Conservation (phyloP, 148 eudicot species). For the Dianthus caryophyllus region DNA sequence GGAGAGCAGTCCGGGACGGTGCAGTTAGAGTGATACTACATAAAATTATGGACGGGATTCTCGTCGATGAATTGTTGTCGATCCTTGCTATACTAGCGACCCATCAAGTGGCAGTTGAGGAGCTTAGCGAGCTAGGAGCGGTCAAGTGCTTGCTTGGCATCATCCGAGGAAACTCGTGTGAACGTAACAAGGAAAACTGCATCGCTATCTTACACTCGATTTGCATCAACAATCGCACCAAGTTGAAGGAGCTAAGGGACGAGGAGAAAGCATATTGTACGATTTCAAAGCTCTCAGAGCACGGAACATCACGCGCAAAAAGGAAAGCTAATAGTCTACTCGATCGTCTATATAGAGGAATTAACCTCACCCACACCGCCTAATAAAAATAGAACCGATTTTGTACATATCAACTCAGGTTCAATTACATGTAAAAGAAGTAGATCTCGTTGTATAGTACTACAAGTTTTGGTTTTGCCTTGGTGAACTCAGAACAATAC, state of each 20-base stretch:
- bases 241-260: constrained; percentile 65
- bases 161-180: constrained; percentile 65
- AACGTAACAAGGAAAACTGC: constrained; percentile 75
- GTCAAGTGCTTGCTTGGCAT: constrained; percentile 54
- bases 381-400: constrained; percentile 3
- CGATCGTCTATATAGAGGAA: constrained; percentile 44
- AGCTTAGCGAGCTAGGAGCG: constrained; percentile 61
- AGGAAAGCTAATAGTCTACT: constrained; percentile 79
- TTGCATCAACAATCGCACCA: constrained; percentile 50
- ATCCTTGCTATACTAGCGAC: constrained; percentile 77
- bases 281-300: constrained; percentile 57
- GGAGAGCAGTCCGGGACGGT: constrained; percentile 40
- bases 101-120: constrained; percentile 62
- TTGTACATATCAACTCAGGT: constrained; percentile 14
- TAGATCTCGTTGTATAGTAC: constrained; percentile 1
- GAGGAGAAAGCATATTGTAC: constrained; percentile 60
- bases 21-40: constrained; percentile 34
- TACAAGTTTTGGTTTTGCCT: constrained; percentile 26
- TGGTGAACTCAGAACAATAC: constrained; percentile 3
- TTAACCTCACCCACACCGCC: constrained; percentile 30
- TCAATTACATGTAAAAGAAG: constrained; percentile 9
- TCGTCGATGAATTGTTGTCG: constrained; percentile 61
- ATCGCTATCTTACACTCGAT: constrained; percentile 57
- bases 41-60: constrained; percentile 35
- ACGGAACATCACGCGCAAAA: constrained; percentile 82